Percentiles rank a stretch among this genome's conserved stretches.
Conservation (phyloP, 2,329 filamentous ascomycete genomes). For the Ophiostoma montium region DNA sequence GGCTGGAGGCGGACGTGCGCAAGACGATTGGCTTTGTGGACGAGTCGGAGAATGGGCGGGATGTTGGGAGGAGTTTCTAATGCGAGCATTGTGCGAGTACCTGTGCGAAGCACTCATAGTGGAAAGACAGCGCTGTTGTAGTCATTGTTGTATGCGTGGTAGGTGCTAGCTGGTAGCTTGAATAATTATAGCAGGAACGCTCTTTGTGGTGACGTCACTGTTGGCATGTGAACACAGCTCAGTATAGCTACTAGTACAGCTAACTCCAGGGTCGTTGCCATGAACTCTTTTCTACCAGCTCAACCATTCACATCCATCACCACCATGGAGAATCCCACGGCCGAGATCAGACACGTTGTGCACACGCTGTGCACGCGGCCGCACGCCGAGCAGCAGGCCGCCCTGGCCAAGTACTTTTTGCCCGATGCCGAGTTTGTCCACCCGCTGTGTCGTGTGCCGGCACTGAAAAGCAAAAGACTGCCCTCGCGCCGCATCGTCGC, state of each 20-base stretch:
- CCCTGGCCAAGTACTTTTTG: slow-evolving; percentile 8
- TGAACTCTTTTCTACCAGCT: not conserved
- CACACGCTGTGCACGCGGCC: slow-evolving; percentile 6
- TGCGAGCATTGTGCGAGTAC: too few species aligned
- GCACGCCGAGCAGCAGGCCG: slow-evolving; percentile 7
- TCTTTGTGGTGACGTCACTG: not conserved
- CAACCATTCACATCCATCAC: too few species aligned
- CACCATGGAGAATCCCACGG: not conserved
- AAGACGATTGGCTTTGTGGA: not conserved
- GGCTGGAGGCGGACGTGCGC: slow-evolving; percentile 35
- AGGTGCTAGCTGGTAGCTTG: too few species aligned
- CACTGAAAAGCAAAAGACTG: too few species aligned
- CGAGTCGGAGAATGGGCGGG: slow-evolving; percentile 1
- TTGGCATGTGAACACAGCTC: too few species aligned
- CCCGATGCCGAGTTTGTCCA: slow-evolving; percentile 12
- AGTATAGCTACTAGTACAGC: not conserved
- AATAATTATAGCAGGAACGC: too few species aligned
- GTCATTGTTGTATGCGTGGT: too few species aligned
- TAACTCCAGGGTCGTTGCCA: not conserved
- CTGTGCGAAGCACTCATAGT: too few species aligned
- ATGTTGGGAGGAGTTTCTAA: slow-evolving; percentile 5
- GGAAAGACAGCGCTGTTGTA: too few species aligned
- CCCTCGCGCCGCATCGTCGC: slow-evolving; percentile 54
- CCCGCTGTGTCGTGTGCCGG: slow-evolving; percentile 31
- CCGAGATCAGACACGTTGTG: slow-evolving; percentile 9